Evolutionary conservation across 148 eudicot species (phyloP), one percentile per base, ranked within the genome.

Genomic region (Fagopyrum homotropicum): DNA sequence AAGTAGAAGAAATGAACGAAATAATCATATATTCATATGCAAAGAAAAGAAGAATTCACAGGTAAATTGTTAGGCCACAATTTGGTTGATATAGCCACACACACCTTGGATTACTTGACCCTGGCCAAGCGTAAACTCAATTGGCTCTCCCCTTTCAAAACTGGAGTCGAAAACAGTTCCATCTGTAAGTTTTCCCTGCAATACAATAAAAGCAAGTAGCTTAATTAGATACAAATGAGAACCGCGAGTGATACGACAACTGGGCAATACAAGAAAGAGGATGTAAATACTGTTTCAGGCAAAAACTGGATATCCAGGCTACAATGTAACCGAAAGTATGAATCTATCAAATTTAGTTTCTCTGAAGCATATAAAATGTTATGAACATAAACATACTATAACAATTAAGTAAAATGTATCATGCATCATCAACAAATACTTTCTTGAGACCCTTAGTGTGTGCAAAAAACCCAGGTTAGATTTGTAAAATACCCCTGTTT

Each of bases 131-230:
- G 84, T 91, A 80, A 96, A 96, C 40, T 87, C 98, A 71, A 96
- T 89, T 40, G 99, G 98, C 77, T 92, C 97, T 83, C 92, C 94
- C 84, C 99, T 89, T 75, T 96, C 99, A 80, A 81, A 92, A 81
- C 98, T 96, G 74, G 99, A 92, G 81, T 96, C 97, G 59, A 96
- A 96, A 43, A 96, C 98, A 61, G 94, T 90, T 80, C 98, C 98
- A 83, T 96, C 99, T 8, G 99, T 96, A 64, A 96, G 99, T 77
- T 86, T 81, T 76, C 99, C 99, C 99, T 96, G 90, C 80, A 82
- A 80, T 26, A n/a, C 26, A 16, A 71, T 50, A 45, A 10, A 35
- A 29, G 29, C 4, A 72, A 72, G 73, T 7, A 60, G 54, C 55
- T 44, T 45, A 64, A 51, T 48, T 46, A 30, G 50, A 45, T 4